phyloP scores from a whole-genome alignment of 2,329 filamentous ascomycete genomes.

The Microdochium trichocladiopsis region DNA sequence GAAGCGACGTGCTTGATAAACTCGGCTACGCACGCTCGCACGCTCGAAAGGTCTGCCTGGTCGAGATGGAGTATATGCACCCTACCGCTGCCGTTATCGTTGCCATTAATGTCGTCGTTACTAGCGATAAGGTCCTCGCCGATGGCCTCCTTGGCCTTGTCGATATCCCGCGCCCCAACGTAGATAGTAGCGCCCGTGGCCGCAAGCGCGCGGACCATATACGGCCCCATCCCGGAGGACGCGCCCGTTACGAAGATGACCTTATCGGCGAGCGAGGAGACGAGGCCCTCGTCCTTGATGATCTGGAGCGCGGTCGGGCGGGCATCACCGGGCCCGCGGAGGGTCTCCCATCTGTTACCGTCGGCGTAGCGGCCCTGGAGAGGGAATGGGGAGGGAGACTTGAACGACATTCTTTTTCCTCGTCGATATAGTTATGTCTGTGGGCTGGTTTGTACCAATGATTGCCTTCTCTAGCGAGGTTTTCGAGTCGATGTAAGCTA shows the following conservation, averaged over 20 bases:
- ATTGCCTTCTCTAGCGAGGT: too few species aligned
- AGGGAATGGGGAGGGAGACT: neutral
- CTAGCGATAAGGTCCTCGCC: slow-evolving; percentile 4
- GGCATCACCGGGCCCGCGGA: slow-evolving; percentile 25
- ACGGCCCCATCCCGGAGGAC: slow-evolving; percentile 31
- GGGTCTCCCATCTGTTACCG: slow-evolving; percentile 11
- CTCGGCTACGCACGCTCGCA: slow-evolving; percentile 18
- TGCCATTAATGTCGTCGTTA: too few species aligned
- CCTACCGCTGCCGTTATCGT: too few species aligned
- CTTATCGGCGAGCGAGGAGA: slow-evolving; percentile 24
- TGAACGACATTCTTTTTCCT: neutral
- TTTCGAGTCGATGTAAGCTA: too few species aligned
- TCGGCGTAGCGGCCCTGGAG: slow-evolving; percentile 15
- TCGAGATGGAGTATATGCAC: slow-evolving; percentile 27
- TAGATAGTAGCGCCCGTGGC: slow-evolving; percentile 36
- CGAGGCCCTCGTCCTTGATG: slow-evolving; percentile 22
- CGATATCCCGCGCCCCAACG: slow-evolving; percentile 32
- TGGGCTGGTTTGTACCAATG: too few species aligned
- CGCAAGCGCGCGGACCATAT: slow-evolving; percentile 31
- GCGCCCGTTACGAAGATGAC: slow-evolving; percentile 32
- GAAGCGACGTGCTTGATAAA: slow-evolving; percentile 6
- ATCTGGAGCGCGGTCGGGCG: slow-evolving; percentile 28
- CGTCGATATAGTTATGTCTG: too few species aligned
- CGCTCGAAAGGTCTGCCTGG: slow-evolving; percentile 19
- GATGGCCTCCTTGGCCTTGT: slow-evolving; percentile 21